A percentile compares a stretch with the other conserved stretches of the same genome.
phyloP scores from a whole-genome alignment of 176 grass and related monocot genomes.

The Oryza longistaminata region DNA sequence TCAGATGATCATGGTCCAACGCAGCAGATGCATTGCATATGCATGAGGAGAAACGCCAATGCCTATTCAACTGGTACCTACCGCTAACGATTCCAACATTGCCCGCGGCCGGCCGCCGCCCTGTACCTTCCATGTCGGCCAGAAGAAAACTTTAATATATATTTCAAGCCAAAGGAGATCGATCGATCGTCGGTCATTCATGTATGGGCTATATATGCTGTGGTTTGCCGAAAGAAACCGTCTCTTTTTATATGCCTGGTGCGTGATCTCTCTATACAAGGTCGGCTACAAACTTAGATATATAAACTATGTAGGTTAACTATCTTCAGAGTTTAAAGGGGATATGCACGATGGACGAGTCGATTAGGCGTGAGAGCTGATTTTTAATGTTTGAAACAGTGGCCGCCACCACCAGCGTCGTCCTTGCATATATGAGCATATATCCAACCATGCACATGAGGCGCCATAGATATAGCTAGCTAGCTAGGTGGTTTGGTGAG shows the following conservation, averaged over 20 bases:
- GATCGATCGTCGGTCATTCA: too few relatives aligned
- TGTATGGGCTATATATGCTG: background rate
- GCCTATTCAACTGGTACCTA: conserved; percentile 7
- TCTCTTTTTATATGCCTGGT: background rate
- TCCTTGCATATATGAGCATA: background rate
- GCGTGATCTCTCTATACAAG: background rate
- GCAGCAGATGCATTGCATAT: background rate
- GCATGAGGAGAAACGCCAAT: background rate
- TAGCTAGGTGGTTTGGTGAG: background rate
- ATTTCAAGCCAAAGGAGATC: too few relatives aligned
- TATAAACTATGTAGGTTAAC: background rate
- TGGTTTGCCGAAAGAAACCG: background rate
- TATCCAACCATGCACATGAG: background rate
- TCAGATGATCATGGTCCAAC: background rate
- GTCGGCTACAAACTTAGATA: background rate
- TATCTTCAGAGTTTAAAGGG: background rate
- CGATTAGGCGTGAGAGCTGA: conserved; percentile 1
- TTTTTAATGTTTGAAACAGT: conserved; percentile 12
- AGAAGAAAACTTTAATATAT: conserved; percentile 23
- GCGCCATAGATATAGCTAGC: background rate
- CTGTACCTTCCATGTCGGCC: conserved; percentile 21
- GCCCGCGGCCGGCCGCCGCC: background rate
- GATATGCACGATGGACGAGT: background rate
- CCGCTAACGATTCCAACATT: conserved; percentile 5
- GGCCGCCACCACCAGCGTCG: background rate